Conservation (phyloP, 805 yeast species). For the Kodamaea hsintzibuensis region DNA sequence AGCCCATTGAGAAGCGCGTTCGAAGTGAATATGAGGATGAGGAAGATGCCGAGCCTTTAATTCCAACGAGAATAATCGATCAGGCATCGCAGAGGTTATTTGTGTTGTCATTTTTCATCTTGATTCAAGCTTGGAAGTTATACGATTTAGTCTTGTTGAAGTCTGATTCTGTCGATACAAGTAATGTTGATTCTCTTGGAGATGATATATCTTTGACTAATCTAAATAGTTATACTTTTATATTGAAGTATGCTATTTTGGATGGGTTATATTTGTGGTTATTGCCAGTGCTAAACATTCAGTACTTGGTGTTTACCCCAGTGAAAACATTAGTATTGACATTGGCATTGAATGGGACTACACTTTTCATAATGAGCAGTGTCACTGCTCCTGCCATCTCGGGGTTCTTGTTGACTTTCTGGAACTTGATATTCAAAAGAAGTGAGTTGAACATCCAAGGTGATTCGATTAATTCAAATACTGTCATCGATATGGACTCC, state of each 20-base stretch:
- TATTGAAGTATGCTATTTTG: constrained; percentile 67
- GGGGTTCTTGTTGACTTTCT: constrained; percentile 36
- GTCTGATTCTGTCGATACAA: constrained; percentile 27
- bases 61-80: constrained; percentile 68
- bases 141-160: constrained; percentile 68
- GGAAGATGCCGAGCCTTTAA: constrained; percentile 30
- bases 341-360: constrained; percentile 44
- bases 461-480: constrained; percentile 38
- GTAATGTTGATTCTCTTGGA: constrained; percentile 19
- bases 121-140: constrained; percentile 84
- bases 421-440: constrained; percentile 43
- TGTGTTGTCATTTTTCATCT: constrained; percentile 61
- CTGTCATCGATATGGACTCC: constrained; percentile 46
- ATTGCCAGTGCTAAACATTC: constrained; percentile 75
- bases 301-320: constrained; percentile 68
- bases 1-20: constrained; percentile 1
- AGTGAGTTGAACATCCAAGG: constrained; percentile 56
- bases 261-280: constrained; percentile 72
- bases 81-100: constrained; percentile 75
- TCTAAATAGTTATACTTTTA: constrained; percentile 55
- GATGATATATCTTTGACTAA: constrained; percentile 34
- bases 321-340: constrained; percentile 53
- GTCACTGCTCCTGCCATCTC: constrained; percentile 49
- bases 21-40: constrained; percentile 4
- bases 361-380: constrained; percentile 56